Evolutionary conservation across 345 rosid species (phyloP), one percentile per base, ranked within the genome.

Genomic region (Heritiera littoralis): DNA sequence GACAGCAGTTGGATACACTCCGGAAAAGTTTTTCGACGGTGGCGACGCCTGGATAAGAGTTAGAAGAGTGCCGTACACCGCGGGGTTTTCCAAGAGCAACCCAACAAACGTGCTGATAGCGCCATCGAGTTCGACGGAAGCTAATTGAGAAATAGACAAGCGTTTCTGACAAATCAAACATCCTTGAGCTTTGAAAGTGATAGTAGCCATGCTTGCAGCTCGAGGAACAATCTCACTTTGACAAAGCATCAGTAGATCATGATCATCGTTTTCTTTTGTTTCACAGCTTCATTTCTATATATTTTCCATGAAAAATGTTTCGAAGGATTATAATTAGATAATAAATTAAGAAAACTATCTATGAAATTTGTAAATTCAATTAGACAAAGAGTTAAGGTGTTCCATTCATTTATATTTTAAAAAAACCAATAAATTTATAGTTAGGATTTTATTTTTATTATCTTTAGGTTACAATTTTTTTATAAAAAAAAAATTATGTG

Each of bases 11-110:
- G 54, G 64, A 10, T 92, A 78, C 79, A 83, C 94, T 2, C 86
- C 92, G 0, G 82, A 76, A 13, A 78, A 67, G 32, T 88, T 89
- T 78, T 65, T 90, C 11, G 66, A 78, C 18, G 91, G 88, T 0
- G 88, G 88, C 0, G 89, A 87, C 1, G 2, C 41, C 4, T 93
- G 98, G 98, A 85, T 94, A 51, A 85, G 75, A 17, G 74, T 66
- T 0, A 80, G 81, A 32, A 87, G 89, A 51, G 85, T 92, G 13
- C 95, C 98, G 0, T 93, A 88, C 49, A 23, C 64, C 1, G 63
- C 86, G 0, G 90, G 89, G 0, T 67, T 86, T 18, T 51, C 15
- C 35, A 51, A 28, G 1, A n/a, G 5, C 6, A 48, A 51, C 1
- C 7, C 61, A 18, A 32, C 61, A 5, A 49, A n/a, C 0, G 11